Conservation (phyloP, 2,329 filamentous ascomycete genomes). For the Penicillium italicum region DNA sequence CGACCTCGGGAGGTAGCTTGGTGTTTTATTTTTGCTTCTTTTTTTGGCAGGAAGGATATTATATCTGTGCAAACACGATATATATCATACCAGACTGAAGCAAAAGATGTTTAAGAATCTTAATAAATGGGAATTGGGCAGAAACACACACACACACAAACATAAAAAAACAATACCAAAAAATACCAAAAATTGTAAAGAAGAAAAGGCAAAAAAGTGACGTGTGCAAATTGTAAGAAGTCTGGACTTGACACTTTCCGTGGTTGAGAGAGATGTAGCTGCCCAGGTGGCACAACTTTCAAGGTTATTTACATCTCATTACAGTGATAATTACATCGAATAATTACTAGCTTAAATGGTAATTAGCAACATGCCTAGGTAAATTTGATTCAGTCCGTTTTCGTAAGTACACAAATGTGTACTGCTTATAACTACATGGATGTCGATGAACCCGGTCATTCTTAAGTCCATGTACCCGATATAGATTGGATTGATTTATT, state of each 20-base stretch:
- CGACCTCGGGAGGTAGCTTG: conserved; percentile 6
- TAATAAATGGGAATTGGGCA: not conserved
- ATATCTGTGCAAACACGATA: not conserved
- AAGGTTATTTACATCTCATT: not conserved
- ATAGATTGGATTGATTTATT: not conserved
- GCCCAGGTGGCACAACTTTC: conserved; percentile 5
- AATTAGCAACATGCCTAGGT: not conserved
- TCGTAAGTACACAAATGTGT: not conserved
- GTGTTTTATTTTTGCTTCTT: not conserved
- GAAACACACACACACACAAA: not conserved
- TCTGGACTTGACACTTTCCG: conserved; percentile 12
- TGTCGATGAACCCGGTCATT: not conserved
- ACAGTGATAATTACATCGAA: not conserved
- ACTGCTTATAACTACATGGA: not conserved
- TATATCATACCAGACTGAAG: not conserved
- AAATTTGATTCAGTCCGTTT: not conserved
- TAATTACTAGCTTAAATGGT: not conserved
- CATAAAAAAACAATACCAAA: not conserved
- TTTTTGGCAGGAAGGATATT: not conserved
- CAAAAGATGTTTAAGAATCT: not conserved
- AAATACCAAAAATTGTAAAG: not conserved
- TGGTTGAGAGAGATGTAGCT: conserved; percentile 7
- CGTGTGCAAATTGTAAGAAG: conserved; percentile 18
- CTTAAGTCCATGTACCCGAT: not conserved
- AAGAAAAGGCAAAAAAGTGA: conserved; percentile 14